Base-by-base conservation (phyloP, 345 rosid species). In the Melastoma malabathricum region DNA sequence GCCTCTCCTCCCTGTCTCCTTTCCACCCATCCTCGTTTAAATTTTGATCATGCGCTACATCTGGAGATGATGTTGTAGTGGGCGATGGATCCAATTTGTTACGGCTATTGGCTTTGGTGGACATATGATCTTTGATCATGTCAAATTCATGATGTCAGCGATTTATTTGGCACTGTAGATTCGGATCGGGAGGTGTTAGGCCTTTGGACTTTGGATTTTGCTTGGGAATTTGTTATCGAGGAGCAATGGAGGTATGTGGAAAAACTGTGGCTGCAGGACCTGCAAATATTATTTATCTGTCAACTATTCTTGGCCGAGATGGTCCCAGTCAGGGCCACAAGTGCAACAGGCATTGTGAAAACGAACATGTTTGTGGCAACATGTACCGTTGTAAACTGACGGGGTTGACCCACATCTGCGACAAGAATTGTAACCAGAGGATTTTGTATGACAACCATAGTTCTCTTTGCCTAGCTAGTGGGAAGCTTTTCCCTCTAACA, bases 371-470 rank as follows among this genome's bases (percentile, higher is more conserved):
- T 10, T 77, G 84, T 55, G 98, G 93, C 60, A 92, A 92, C 72
- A 82, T 92, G 88, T 84, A 75, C 64, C 83, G 75, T 66, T 84
- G 98, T 83, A 87, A 82, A 73, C 74, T 87, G 72, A 92, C 96
- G 19, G 93, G 88, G 15, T 68, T 84, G 43, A 84, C 95, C 53
- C 96, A 92, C 74, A 84, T 92, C 71, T 92, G 98, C 66, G 98
- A 92, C 95, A 87, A 87, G 89, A 87, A 92, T 64, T 92, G 98
- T 75, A 66, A 92, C 77, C 98, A 87, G 93, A 48, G 96, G 70
- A 92, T 92, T 67, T 66, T 92, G 73, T 92, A 87, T 66, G 98
- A 92, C 75, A 92, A 92, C 61, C 95, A 87, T 62, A 82, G 70
- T 68, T 92, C 93, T 48, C 58, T 92, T 56, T 92, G 98, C 84